Base-by-base conservation (phyloP, 2,329 filamentous ascomycete species). In the Clonostachys rosea region DNA sequence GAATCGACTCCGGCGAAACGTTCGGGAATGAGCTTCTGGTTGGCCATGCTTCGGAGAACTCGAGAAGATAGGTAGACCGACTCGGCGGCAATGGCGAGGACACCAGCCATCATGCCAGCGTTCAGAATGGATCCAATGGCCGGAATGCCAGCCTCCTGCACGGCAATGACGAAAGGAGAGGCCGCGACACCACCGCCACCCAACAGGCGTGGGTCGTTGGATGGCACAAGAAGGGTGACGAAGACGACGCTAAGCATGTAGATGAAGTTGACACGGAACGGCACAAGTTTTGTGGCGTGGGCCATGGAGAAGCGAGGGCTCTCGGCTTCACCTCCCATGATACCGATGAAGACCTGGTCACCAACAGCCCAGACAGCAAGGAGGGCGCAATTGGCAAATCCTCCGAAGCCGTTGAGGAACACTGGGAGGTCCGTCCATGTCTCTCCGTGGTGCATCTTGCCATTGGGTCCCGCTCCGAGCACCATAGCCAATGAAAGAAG, bases 211-310 rank as follows among this genome's bases (percentile, higher is more conserved):
- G 40, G 18, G 10, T 42, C 40, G 12, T 12, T 42, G 40, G 20
- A 20, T 5, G 40, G 40, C 16, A 42, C 40, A 17, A 42, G 40
- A 12, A 42, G 18, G 10, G n/a, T 42, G 17, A 42, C 33, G 40
- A 24, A 42, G 9, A 42, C 18, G 12, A 18, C 20, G 6, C 76
- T 75, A 42, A 84, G 82, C 67, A 87, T 80, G 59, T 82, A 82
- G 49, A 82, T 70, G 56, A 81, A 70, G 43, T 81, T 52, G 54
- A 82, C 81, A 47, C 78, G 75, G 64, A 78, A 72, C 43, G 81
- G 80, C 35, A 78, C 74, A 49, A 81, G 77, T 39, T 72, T 72
- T 57, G 79, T 79, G 6, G 79, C 78, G 4, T 69, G 62, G 1
- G 78, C 78, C 5, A 82, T 76, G 6, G 76, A 76, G 10, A 66